phyloP scores from a whole-genome alignment of 768 basidiomycete species.

The Calocybe cyanea region DNA sequence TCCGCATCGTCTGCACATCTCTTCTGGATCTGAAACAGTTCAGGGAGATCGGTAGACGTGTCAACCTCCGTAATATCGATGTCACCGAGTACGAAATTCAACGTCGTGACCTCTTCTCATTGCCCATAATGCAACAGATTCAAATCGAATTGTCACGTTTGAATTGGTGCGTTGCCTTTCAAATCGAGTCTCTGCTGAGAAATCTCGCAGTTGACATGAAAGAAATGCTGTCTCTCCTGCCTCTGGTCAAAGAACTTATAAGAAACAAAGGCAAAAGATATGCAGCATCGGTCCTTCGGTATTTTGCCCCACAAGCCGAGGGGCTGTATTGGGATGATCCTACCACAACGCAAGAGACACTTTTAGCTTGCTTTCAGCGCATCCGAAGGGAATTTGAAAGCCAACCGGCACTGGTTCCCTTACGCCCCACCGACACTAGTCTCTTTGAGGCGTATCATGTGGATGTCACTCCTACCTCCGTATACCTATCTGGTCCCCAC shows the following conservation, averaged over 20 bases:
- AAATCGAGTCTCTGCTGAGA: constrained; percentile 45
- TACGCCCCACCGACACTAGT: constrained; percentile 28
- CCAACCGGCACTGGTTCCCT: constrained; percentile 17
- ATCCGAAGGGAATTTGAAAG: constrained; percentile 23
- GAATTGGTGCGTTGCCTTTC: constrained; percentile 55
- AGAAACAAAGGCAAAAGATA: constrained; percentile 28
- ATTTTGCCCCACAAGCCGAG: constrained; percentile 25
- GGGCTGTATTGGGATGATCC: constrained; percentile 23
- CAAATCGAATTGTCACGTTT: constrained; percentile 29
- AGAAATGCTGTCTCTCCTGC: constrained; percentile 45
- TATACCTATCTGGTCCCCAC: constrained; percentile 49
- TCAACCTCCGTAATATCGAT: constrained; percentile 32
- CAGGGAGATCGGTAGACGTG: constrained; percentile 30
- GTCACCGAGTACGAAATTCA: constrained; percentile 37
- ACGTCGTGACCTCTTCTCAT: constrained; percentile 42
- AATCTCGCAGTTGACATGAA: constrained; percentile 41
- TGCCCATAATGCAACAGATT: constrained; percentile 25
- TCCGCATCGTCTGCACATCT: constrained; percentile 46
- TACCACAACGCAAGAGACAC: constrained; percentile 13
- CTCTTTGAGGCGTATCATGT: constrained; percentile 44
- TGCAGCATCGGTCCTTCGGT: constrained; percentile 37
- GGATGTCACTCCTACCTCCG: constrained; percentile 51
- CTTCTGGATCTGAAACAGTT: constrained; percentile 33
- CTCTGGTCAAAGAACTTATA: constrained; percentile 27
- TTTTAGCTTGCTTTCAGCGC: constrained; percentile 28